Evolutionary conservation across 805 yeast genomes (phyloP), one percentile per base, ranked within the genome.

Genomic region (Candida taoyuanica): DNA sequence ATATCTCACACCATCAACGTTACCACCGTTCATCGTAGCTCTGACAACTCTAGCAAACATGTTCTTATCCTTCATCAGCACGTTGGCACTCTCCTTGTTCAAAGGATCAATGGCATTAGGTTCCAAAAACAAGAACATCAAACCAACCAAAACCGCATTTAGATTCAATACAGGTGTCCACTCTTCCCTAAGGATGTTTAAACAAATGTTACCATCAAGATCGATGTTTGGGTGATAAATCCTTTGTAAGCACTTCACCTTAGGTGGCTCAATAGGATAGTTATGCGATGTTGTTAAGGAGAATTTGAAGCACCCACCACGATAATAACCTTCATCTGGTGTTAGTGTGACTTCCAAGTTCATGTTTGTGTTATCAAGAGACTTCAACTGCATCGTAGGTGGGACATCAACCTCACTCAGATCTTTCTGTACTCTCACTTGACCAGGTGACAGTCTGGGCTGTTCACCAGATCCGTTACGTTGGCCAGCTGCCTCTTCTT

Each of bases 171-270:
- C 95, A 0, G 98, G 98, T 20, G 88, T 79, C 98, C 98, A 91
- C 59, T 91, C 98, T 58, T 89, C 96, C 49, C 98, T 68, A 42
- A 91, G 67, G 25, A 91, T 89, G 56, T 91, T 91, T 43, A 91
- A 70, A 56, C 98, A 91, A 5, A 91, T 85, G 55, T 88, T 91
- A 0, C 98, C 98, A 31, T 85, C 82, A 16, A 76, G 57, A 58
- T 91, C 96, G 47, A 91, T 91, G 55, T 91, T 91, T 11, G 98
- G 98, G 58, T 91, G 98, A 62, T 84, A 91, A 5, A 91, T 85
- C 54, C 71, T 78, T 37, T 78, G 73, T 21, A 68, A 37, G 51
- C 94, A 83, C 48, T 73, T 71, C 38, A 88, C 87, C 55, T 79
- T 84, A 8, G 98, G 98, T 7, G 97, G 88, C 35, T 85, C 93